Evolutionary conservation across 352 stramenopile species (phyloP), one percentile per base, ranked within the genome.

Genomic region (Phytopythium cucurbitacearum): DNA sequence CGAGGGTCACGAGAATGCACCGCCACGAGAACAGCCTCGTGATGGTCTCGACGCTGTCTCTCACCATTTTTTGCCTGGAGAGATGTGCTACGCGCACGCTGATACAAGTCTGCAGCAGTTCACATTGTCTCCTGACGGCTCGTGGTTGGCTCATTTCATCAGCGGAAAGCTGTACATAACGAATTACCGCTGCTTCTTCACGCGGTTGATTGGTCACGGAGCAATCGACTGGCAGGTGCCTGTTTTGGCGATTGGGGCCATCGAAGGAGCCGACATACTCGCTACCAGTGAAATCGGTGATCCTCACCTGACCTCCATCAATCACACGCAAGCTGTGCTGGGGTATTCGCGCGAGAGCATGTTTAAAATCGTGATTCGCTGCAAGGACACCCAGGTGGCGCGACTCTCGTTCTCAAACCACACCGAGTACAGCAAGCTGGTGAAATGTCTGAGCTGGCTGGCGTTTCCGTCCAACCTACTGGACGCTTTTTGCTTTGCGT

Each of bases 131-230:
- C 66, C 85, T 34, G 74, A 91, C 45, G 80, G 80, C 36, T 83
- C 80, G 11, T 91, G 80, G 21, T 48, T 84, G 16, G 67, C 76
- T 39, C 79, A 90, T 46, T 89, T 87, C 45, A 74, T 89, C 40
- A 80, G 68, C 34, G 84, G 84, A 3, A 88, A 85, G 47, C 67
- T 94, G 47, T 92, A 81, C 45, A 78, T 94, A 40, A 92, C 80
- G 10, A 94, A 87, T 58, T 94, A 92, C 45, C 81, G 84, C 7
- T 94, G 84, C 40, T 69, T 89, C 34, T 94, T 92, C 62, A 85
- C 68, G 13, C 69, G 69, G 8, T 21, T 87, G 7, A 57, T 89
- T 12, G 73, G 61, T 34, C 57, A 52, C 21, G 64, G 64, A 12
- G 71, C 82, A 36, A 74, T 91, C 16, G 77, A 85, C 35, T 91